These are phyloP conservation scores for Rhamnella rubrinervis DNA, from an alignment of 331 rosid genomes.

Conservation along the genomic window DNA sequence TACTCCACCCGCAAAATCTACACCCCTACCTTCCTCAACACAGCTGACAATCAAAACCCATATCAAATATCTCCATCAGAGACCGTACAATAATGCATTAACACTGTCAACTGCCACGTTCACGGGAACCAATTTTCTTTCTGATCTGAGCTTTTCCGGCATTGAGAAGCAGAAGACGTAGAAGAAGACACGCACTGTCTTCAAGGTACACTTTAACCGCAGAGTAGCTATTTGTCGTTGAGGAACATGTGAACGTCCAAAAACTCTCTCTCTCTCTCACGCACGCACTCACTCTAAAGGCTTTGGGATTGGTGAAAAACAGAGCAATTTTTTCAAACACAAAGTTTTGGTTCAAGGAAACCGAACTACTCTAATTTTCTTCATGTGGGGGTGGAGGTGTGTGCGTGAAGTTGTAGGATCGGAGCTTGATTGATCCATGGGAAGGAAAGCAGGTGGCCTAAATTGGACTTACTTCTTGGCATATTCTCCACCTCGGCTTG, in stretches of 20 bases:
- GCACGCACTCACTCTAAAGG: constrained; percentile 12
- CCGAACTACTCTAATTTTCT: constrained; percentile 2
- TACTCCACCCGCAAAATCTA: constrained; percentile 29
- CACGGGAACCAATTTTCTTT: constrained; percentile 42
- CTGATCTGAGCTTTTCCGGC: constrained; percentile 16
- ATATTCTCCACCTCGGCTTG: constrained; percentile 32
- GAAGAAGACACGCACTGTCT: constrained; percentile 49
- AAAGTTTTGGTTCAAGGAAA: constrained; percentile 15
- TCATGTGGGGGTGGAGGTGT: constrained; percentile 22
- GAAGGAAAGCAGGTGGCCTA: constrained; percentile 28
- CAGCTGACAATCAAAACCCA: constrained; percentile 28
- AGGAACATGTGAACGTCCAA: constrained; percentile 35
- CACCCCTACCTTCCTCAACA: constrained; percentile 19
- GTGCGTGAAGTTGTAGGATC: constrained; percentile 15
- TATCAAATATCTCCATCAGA: constrained; percentile 29
- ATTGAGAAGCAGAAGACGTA: constrained; percentile 17
- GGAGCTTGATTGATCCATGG: constrained; percentile 16
- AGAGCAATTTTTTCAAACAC: constrained; percentile 10
- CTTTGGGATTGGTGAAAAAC: constrained; percentile 25
- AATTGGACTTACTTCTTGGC: constrained; percentile 29
- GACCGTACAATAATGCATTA: constrained; percentile 26
- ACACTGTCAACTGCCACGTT: constrained; percentile 33
- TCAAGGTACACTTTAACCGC: constrained; percentile 44
- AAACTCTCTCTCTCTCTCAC: constrained; percentile 1
- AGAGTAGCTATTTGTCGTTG: constrained; percentile 5